These are phyloP conservation scores for Neurospora intermedia DNA, from an alignment of 495 filamentous ascomycete genomes.

Conservation along the genomic window DNA sequence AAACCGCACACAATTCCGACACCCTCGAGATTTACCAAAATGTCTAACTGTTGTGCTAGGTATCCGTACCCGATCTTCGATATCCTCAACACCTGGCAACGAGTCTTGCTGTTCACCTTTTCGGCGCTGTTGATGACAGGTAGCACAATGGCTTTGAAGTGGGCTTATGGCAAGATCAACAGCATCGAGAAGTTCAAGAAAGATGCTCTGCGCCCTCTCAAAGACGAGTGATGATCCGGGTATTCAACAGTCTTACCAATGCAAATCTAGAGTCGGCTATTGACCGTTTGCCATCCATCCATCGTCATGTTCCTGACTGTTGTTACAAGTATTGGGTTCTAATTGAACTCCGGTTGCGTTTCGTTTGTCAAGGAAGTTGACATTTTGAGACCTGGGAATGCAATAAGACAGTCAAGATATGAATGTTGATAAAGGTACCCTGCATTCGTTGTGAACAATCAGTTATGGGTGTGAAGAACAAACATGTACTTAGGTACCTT, in stretches of 20 bases:
- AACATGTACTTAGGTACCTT: not conserved
- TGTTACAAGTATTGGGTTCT: not conserved
- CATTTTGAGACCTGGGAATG: not conserved
- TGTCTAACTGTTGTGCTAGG: slow-evolving; percentile 29
- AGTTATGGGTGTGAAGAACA: not conserved
- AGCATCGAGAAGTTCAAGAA: slow-evolving; percentile 39
- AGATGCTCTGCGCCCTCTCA: slow-evolving; percentile 15
- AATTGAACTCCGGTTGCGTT: not conserved
- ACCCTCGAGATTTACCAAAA: not conserved
- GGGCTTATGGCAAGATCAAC: slow-evolving; percentile 60
- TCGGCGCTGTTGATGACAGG: slow-evolving; percentile 62
- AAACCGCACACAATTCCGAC: not conserved
- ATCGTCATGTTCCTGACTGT: not conserved
- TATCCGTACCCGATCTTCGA: slow-evolving; percentile 85
- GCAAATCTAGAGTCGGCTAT: not conserved
- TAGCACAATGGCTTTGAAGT: slow-evolving; percentile 56
- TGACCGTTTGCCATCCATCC: not conserved
- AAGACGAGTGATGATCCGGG: slow-evolving; percentile 8
- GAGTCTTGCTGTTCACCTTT: slow-evolving; percentile 55
- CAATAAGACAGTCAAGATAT: not conserved
- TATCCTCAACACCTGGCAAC: slow-evolving; percentile 46
- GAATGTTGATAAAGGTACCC: not conserved
- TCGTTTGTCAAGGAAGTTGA: not conserved
- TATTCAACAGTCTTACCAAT: not conserved
- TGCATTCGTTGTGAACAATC: not conserved